These are phyloP conservation scores for Balansia obtecta DNA, from an alignment of 2,329 filamentous ascomycete genomes.

Conservation along the genomic window DNA sequence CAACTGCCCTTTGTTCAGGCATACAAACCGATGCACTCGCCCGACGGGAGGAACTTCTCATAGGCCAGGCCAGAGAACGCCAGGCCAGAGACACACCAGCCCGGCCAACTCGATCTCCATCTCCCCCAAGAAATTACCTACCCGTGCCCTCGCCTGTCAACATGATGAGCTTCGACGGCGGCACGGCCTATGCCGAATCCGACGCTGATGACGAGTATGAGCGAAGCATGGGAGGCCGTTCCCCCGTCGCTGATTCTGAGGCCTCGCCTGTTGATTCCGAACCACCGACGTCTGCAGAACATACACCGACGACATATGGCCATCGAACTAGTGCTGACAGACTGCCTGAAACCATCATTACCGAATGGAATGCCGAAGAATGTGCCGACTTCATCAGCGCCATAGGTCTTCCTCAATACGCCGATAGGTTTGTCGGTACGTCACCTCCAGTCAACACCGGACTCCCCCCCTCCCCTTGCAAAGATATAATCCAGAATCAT, in stretches of 20 bases:
- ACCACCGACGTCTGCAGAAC: conserved; percentile 54
- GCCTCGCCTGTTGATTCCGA: conserved; percentile 61
- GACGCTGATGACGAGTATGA: conserved; percentile 79
- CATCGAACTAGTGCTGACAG: conserved; percentile 52
- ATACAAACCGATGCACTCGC: neutral
- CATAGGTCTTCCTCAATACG: conserved; percentile 72
- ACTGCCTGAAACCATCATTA: conserved; percentile 62
- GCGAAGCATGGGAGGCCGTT: conserved; percentile 55
- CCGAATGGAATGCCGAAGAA: conserved; percentile 74
- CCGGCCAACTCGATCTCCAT: neutral
- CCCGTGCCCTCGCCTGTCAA: conserved; percentile 7
- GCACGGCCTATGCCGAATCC: conserved; percentile 64
- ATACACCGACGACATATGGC: conserved; percentile 69
- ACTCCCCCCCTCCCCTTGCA: neutral
- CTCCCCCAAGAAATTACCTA: neutral
- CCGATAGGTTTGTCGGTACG: conserved; percentile 71
- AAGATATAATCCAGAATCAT: neutral
- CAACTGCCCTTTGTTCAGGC: conserved; percentile 1
- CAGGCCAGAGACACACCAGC: neutral
- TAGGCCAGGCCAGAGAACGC: neutral
- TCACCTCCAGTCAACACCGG: conserved; percentile 10
- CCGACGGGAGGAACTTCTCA: neutral
- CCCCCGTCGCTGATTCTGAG: conserved; percentile 57
- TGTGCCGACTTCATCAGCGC: conserved; percentile 78
- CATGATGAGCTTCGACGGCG: conserved; percentile 49